phyloP scores from a whole-genome alignment of 768 basidiomycete species.

The Rhodotorula babjevae region DNA sequence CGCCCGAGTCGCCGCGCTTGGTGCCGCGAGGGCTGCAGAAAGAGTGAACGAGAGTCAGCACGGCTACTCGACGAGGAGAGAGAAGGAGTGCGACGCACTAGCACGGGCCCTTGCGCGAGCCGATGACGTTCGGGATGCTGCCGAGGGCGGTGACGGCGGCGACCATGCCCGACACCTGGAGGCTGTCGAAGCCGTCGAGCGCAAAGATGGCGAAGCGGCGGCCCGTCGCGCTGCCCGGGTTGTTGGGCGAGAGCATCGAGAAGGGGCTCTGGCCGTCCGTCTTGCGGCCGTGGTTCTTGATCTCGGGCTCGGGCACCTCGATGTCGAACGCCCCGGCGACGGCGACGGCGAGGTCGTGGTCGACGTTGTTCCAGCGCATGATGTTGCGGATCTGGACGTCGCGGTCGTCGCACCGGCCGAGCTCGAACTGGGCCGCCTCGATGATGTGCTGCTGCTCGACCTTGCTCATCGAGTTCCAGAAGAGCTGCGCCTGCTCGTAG shows the following conservation, averaged over 20 bases:
- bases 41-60: background rate
- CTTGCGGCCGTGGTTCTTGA: conserved; percentile 59
- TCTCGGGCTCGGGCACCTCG: conserved; percentile 55
- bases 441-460: conserved; percentile 70
- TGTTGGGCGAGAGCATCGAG: conserved; percentile 36
- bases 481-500: conserved; percentile 53
- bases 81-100: conserved; percentile 10
- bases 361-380: conserved; percentile 64
- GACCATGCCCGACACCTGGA: conserved; percentile 60
- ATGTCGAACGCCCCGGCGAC: conserved; percentile 67
- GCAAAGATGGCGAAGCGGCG: conserved; percentile 69
- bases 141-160: conserved; percentile 55
- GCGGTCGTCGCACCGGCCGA: conserved; percentile 70
- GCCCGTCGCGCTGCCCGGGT: conserved; percentile 48
- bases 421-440: conserved; percentile 70
- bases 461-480: conserved; percentile 68
- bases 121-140: conserved; percentile 63
- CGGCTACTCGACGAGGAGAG: no score
- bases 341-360: conserved; percentile 64
- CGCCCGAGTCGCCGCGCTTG: conserved; percentile 37
- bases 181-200: conserved; percentile 66
- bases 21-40: conserved; percentile 22
- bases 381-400: conserved; percentile 66
- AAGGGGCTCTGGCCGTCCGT: conserved; percentile 48
- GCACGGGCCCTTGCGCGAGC: conserved; percentile 60